Evolutionary conservation across 1,284 basidiomycete species (phyloP).

Genomic region (Lignosus rhinocerotis): DNA sequence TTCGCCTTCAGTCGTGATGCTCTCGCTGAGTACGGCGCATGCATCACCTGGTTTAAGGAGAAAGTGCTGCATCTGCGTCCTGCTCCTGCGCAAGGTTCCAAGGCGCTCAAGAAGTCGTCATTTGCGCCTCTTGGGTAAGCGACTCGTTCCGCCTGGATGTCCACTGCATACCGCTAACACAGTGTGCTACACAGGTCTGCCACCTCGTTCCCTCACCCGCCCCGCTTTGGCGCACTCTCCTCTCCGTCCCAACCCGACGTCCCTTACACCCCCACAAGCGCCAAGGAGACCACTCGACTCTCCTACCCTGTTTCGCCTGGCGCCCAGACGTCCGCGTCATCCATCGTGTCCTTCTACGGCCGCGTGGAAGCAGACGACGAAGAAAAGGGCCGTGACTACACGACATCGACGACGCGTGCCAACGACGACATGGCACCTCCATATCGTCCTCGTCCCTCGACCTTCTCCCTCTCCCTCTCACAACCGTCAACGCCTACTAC

Average conservation of each 20-base stretch:
- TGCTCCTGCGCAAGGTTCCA: not conserved
- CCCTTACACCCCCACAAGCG: not conserved
- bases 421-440: not conserved
- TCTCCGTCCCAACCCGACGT: not conserved
- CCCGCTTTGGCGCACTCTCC: not conserved
- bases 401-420: not conserved
- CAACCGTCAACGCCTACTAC: not conserved
- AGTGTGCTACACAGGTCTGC: not conserved
- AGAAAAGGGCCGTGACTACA: not conserved
- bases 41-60: slow-evolving; percentile 1
- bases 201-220: not conserved
- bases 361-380: not conserved
- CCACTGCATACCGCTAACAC: not conserved
- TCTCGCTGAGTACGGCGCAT: slow-evolving; percentile 5
- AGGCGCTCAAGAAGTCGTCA: not conserved
- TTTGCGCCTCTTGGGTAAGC: not conserved
- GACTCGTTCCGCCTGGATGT: not conserved
- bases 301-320: not conserved
- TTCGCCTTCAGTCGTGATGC: slow-evolving; percentile 27
- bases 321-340: not conserved
- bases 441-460: not conserved
- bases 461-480: not conserved
- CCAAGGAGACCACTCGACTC: not conserved
- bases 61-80: not conserved
- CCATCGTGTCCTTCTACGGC: not conserved